Evolutionary conservation across 2,329 filamentous ascomycete genomes (phyloP).

Genomic region (Byssoonygena ceratinophila): DNA sequence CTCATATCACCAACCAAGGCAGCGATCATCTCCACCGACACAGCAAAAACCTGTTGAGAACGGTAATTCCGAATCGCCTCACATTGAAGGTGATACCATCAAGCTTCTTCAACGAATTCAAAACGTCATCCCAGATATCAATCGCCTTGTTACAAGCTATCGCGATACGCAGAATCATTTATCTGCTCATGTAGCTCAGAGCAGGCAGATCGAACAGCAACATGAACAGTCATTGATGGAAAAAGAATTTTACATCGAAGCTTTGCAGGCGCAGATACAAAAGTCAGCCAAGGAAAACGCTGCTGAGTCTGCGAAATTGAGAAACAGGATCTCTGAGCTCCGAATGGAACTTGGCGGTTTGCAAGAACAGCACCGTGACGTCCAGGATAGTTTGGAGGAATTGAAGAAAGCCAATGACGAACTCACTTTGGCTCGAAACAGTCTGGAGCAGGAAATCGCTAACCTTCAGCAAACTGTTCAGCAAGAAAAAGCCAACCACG

Average conservation of each 20-base stretch:
- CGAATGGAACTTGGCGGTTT: slow-evolving; percentile 42
- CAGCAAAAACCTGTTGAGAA: slow-evolving; percentile 23
- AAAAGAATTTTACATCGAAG: slow-evolving; percentile 46
- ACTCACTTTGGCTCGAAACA: slow-evolving; percentile 36
- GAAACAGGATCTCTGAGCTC: slow-evolving; percentile 39
- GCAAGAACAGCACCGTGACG: slow-evolving; percentile 44
- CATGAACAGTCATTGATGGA: slow-evolving; percentile 43
- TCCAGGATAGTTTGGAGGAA: slow-evolving; percentile 38
- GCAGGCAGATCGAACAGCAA: slow-evolving; percentile 40
- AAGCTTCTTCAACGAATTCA: slow-evolving; percentile 37
- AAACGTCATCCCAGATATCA: slow-evolving; percentile 39
- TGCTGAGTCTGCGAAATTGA: slow-evolving; percentile 37
- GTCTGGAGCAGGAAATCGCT: slow-evolving; percentile 35
- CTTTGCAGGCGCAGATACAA: slow-evolving; percentile 42
- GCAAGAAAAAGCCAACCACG: slow-evolving; percentile 30
- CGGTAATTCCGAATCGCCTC: slow-evolving; percentile 16
- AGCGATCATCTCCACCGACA: slow-evolving; percentile 21
- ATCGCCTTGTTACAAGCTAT: slow-evolving; percentile 37
- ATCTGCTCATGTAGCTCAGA: slow-evolving; percentile 39
- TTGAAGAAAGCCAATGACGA: slow-evolving; percentile 37
- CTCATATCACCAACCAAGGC: slow-evolving; percentile 25
- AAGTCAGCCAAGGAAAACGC: slow-evolving; percentile 42
- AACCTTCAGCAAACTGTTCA: slow-evolving; percentile 31
- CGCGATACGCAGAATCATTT: slow-evolving; percentile 44
- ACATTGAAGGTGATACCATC: slow-evolving; percentile 24